Evolutionary conservation across 495 filamentous ascomycete species (phyloP), one percentile per base, ranked within the genome.

Genomic region (Friedmanniomyces simplex): DNA sequence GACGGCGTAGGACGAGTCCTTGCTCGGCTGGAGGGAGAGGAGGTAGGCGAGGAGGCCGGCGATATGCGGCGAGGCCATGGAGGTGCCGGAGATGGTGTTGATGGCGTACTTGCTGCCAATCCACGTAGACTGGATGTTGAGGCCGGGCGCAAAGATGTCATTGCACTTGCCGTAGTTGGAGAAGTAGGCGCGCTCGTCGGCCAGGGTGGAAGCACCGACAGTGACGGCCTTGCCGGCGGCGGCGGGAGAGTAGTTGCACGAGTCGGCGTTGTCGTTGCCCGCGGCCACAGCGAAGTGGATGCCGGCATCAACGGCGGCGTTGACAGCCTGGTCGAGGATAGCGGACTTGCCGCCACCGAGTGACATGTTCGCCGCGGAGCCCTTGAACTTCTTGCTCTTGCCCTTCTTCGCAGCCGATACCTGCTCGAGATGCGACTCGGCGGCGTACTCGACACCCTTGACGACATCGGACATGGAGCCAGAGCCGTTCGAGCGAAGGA

Each of bases 111-210:
- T 84, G 83, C 86, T 89, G 67, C 94, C 94, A 66, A 89, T 93
- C 94, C 94, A 99, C 72, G 93, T 96, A 30, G 94, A 97, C 55
- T 86, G 79, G 63, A 99, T 97, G 83, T 89, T 96, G 49, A 97
- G 79, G 65, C 94, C 94, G 52, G 94, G 94, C 55, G 90, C 94
- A 69, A 99, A 99, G 78, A 99, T 96, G 72, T 97, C 90, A 69
- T 91, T 95, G 80, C 94, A 99, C 81, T 90, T 91, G 71, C 94
- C 94, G 74, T 84, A 97, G 85, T 99, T 99, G 82, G 94, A 97
- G 85, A 99, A 99, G 82, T 97, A 99, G 61, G 94, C 94, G 73
- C 94, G 91, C 79, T 90, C 88, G 72, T 99, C 94, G 63, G 79
- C 79, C 32, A 99, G 79, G 57, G 87, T 95, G 20, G 89, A 95